Evolutionary conservation across 1,284 basidiomycete species (phyloP), one percentile per base, ranked within the genome.

Genomic region (Malassezia sympodialis): DNA sequence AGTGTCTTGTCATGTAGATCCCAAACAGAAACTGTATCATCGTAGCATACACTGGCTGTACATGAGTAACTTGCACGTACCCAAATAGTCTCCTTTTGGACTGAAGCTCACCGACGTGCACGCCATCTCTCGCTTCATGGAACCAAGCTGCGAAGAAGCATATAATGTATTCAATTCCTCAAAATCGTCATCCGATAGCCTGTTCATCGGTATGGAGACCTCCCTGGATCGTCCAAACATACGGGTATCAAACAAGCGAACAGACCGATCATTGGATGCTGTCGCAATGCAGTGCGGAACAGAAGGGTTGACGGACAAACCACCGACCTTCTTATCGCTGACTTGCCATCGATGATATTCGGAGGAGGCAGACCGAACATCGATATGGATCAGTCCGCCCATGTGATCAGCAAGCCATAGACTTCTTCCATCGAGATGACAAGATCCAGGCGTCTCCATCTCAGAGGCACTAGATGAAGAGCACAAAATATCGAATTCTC

Each of bases 321-420:
- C 68, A 21, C 71, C 71, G 53, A 73, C 68, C 61, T 66, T 73
- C 51, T 72, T 72, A 32, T 73, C 70, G 55, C 64, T 66, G 10
- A 71, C 62, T 49, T 72, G 69, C 71, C 71, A 73, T 14, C 71
- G 52, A 10, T 60, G 51, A n/a, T 17, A 39, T 11, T 42, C 51
- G 46, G 54, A 50, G 8, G 37, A 42, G 23, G 49, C 52, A 34
- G 63, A 60, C 19, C 71, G 60, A 31, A 66, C n/a, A 23, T 73
- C 71, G n/a, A 70, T 51, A 48, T 68, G 65, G 5, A 65, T 47
- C 15, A 73, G 41, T 0, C 69, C 71, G 6, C 71, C 71, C 19
- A 66, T 59, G 34, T 73, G 69, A 48, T 73, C 71, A n/a, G 65
- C 68, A 12, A 71, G 53, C 71, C 71, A 73, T n/a, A 73, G 47